Percentiles rank a stretch among this genome's conserved stretches.
Evolutionary conservation across 805 yeast genomes (phyloP).

Genomic region (Lipomyces spencermartinsiae): DNA sequence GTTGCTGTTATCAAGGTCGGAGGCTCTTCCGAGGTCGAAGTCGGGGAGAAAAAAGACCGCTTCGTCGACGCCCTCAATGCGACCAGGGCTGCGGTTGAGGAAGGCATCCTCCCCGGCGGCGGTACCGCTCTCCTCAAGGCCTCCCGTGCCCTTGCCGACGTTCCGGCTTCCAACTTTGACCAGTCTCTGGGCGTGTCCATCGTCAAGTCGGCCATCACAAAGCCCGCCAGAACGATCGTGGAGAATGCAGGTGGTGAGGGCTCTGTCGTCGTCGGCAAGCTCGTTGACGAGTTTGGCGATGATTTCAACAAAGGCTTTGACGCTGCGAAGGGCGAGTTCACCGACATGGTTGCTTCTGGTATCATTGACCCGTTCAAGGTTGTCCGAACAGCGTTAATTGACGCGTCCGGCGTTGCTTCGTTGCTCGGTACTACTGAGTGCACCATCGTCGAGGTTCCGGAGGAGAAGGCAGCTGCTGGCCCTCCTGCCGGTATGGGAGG

Average conservation of each 20-base stretch:
- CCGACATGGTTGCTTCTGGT: slow-evolving; percentile 96
- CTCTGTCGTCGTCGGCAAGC: slow-evolving; percentile 92
- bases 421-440: slow-evolving; percentile 97
- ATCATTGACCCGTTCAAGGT: slow-evolving; percentile 99
- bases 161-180: slow-evolving; percentile 83
- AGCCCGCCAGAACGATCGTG: slow-evolving; percentile 94
- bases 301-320: slow-evolving; percentile 92
- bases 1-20: slow-evolving; percentile 98
- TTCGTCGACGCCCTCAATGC: slow-evolving; percentile 98
- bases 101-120: slow-evolving; percentile 99
- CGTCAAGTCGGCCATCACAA: slow-evolving; percentile 88
- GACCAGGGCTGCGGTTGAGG: slow-evolving; percentile 98
- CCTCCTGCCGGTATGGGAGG: slow-evolving; percentile 61
- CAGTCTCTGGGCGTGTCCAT: slow-evolving; percentile 95
- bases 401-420: slow-evolving; percentile 97
- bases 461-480: slow-evolving; percentile 62
- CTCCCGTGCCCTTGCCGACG: slow-evolving; percentile 66
- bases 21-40: slow-evolving; percentile 96
- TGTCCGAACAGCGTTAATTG: slow-evolving; percentile 92
- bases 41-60: slow-evolving; percentile 99
- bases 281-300: slow-evolving; percentile 59
- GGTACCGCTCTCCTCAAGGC: slow-evolving; percentile 98
- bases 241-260: slow-evolving; percentile 99
- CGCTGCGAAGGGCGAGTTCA: slow-evolving; percentile 88
- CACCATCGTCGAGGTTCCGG: slow-evolving; percentile 94